Evolutionary conservation across 257 asterid genomes (phyloP), one percentile per base, ranked within the genome.

Genomic region (Nyctanthes arbortristis): DNA sequence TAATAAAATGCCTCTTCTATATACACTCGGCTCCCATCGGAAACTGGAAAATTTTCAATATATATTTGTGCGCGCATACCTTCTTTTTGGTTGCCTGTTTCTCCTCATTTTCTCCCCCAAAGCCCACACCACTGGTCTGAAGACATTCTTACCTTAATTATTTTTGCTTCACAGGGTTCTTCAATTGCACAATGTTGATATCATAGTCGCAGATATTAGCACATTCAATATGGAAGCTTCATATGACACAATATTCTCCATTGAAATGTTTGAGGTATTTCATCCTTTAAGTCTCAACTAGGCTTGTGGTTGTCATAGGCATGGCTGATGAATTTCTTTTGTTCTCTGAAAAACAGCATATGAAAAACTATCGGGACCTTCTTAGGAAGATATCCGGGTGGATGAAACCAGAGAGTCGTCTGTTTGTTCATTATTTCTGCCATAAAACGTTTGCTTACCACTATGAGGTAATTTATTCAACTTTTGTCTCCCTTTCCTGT

Each of bases 361-460:
- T 91, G 97, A 91, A 93, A 77, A 91, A 91, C 84, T 91, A 93
- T 66, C 74, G 77, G 65, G 82, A 77, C 55, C 97, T 93, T 71
- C 95, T 93, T 29, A 82, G 84, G 81, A 93, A 93, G 90, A 82
- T 93, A 58, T 89, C 97, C 61, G 72, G 67, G 71, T 91, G 99
- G 99, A 84, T 91, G 96, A 91, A 87, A 60, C 64, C 87, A 57
- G 96, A 89, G 28, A 61, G 90, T 65, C 89, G 85, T 81, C 85
- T 93, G 24, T 93, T 91, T 68, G 79, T 93, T 55, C 96, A 91
- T 60, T 60, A 90, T 78, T 93, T 93, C 79, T 91, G 99, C 82
- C 96, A 91, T 66, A 93, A 91, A 79, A 69, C 85, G 74, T 93
- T 93, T 73, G 96, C 97, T 5, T 93, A 91, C 77, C 96, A 93